Conservation (phyloP, 2,329 filamentous ascomycete genomes). For the Coniochaeta ligniaria region DNA sequence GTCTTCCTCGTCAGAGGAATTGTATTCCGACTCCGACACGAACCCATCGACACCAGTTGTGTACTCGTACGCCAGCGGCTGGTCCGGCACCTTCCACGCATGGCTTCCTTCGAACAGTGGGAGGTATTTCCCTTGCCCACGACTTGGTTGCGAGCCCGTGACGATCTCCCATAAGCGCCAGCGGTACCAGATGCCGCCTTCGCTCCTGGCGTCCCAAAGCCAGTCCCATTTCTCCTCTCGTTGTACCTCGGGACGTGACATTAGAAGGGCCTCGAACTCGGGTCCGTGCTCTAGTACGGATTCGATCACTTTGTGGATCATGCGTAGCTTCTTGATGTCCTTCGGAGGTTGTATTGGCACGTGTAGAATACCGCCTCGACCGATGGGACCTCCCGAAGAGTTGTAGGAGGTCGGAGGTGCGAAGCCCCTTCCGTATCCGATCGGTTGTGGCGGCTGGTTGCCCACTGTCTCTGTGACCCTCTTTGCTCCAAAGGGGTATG, state of each 20-base stretch:
- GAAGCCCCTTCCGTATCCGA: conserved; percentile 53
- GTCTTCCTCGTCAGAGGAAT: conserved; percentile 80
- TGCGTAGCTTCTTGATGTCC: conserved; percentile 69
- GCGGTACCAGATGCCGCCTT: conserved; percentile 82
- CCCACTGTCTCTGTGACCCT: conserved; percentile 39
- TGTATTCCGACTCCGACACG: conserved; percentile 76
- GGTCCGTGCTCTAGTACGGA: conserved; percentile 70
- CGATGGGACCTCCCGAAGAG: conserved; percentile 31
- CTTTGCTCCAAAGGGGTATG: conserved; percentile 74
- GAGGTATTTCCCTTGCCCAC: conserved; percentile 44
- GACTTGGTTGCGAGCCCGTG: conserved; percentile 50
- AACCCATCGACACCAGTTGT: conserved; percentile 70
- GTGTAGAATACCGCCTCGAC: conserved; percentile 45
- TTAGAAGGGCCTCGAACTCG: conserved; percentile 86
- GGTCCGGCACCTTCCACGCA: conserved; percentile 71
- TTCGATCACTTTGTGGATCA: conserved; percentile 87
- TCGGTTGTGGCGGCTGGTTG: conserved; percentile 24
- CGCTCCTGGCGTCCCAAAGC: conserved; percentile 79
- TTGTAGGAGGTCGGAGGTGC: conserved; percentile 70
- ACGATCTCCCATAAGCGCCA: conserved; percentile 85
- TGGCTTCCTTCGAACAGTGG: conserved; percentile 70
- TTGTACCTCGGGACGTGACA: conserved; percentile 79
- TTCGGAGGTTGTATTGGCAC: conserved; percentile 69
- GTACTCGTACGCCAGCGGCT: conserved; percentile 73
- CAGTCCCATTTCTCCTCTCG: conserved; percentile 87